Evolutionary conservation across 225 moss, liverwort and hornwort genomes (phyloP).

Genomic region (Polytrichum formosum): DNA sequence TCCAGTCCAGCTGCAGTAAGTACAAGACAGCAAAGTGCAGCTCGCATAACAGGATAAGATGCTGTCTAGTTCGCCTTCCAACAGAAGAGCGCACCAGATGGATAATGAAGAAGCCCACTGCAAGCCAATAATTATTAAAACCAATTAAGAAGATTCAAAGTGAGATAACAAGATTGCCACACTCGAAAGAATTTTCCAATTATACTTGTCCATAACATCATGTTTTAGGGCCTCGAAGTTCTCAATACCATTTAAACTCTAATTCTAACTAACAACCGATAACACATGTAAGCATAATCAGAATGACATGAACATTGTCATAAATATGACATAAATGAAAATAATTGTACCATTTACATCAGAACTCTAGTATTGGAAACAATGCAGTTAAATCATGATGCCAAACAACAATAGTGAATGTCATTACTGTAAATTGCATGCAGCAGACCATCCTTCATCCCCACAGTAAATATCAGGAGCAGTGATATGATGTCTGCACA

Average conservation of each 20-base stretch:
- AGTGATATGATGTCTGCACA: conserved; percentile 39
- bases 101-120: conserved; percentile 41
- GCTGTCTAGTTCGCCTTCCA: conserved; percentile 28
- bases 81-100: conserved; percentile 43
- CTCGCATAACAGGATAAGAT: conserved; percentile 36
- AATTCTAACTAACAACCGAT: not conserved
- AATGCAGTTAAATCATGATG: too few species aligned
- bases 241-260: not conserved
- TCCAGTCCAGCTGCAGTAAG: conserved; percentile 39
- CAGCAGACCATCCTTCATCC: conserved; percentile 45
- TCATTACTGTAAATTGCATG: conserved; percentile 45
- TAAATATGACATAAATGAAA: too few species aligned
- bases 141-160: too few species aligned
- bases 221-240: too few species aligned
- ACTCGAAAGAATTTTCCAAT: too few species aligned
- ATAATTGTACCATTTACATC: too few species aligned
- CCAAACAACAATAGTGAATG: not conserved
- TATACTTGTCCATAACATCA: too few species aligned
- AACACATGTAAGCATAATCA: too few species aligned
- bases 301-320: too few species aligned
- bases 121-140: conserved; percentile 1
- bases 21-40: conserved; percentile 44
- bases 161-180: not conserved
- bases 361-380: too few species aligned
- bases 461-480: conserved; percentile 38